These are phyloP conservation scores for Hypericum androsaemum DNA, from an alignment of 345 rosid species.

Conservation along the genomic window DNA sequence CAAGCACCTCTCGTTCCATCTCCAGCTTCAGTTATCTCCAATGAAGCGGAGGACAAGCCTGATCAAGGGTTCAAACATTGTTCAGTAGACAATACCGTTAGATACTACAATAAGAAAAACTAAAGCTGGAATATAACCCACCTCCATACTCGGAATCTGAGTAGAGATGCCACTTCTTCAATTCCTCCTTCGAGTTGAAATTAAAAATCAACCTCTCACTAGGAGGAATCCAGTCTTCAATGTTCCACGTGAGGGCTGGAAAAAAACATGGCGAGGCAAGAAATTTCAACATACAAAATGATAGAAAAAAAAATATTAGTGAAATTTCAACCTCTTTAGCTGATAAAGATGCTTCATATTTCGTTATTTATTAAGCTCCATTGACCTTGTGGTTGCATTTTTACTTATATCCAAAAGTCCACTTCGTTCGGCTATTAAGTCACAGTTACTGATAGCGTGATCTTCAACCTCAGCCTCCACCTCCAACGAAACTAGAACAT, in stretches of 20 bases:
- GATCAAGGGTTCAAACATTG: conserved; percentile 8
- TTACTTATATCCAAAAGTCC: no score
- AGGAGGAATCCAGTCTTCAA: conserved; percentile 81
- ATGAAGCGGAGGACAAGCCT: conserved; percentile 84
- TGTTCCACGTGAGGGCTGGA: conserved; percentile 75
- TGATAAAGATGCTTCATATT: no score
- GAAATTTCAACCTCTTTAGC: no score
- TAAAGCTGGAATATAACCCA: conserved; percentile 16
- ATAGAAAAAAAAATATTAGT: not conserved
- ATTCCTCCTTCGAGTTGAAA: conserved; percentile 67
- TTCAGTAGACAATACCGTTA: not conserved
- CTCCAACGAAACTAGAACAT: no score
- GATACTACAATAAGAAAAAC: not conserved
- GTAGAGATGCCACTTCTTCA: conserved; percentile 81
- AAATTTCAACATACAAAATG: not conserved
- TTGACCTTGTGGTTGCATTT: no score
- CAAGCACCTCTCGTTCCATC: conserved; percentile 37
- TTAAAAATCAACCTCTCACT: conserved; percentile 55
- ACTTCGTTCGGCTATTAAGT: no score
- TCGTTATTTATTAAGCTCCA: no score
- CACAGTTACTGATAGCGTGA: no score
- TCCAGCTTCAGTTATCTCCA: conserved; percentile 53
- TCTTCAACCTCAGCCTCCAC: no score
- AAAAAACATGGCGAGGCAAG: conserved; percentile 4
- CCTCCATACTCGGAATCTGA: conserved; percentile 96